Base-by-base conservation (phyloP, 805 yeast genomes). In the Candida glaebosa region DNA sequence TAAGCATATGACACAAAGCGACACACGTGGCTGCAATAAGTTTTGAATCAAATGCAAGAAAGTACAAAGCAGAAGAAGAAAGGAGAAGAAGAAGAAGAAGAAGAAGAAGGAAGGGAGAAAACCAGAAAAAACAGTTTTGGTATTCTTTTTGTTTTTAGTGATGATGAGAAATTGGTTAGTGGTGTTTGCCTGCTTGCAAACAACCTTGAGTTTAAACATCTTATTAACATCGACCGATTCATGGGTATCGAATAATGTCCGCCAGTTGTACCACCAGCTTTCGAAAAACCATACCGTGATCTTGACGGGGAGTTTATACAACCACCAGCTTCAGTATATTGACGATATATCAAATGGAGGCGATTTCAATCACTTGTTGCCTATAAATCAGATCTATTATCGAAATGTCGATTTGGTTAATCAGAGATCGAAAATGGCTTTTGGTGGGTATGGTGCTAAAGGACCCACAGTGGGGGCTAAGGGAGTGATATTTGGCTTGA, bases 241-340 rank as follows among this genome's bases (percentile, higher is more conserved):
- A 4, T 67, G 72, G 72, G 71, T 63, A 8, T 53, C 65, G 12
- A 65, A 60, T 40, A 63, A 65, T 45, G 46, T 56, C 14, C 48
- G 71, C 10, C 49, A 47, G 25, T 45, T 67, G 26, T 56, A 62
- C 42, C 46, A 57, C 14, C 54, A 57, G 15, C 51, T 68, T 31
- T 58, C 54, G 2, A 53, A 51, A 9, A 59, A 60, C 32, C 72
- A 67, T 42, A 52, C 49, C 3, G 71, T 65, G 24, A 44, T 51
- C 14, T 51, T 63, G 28, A 56, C 65, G 22, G 71, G 60, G 5
- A 65, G 70, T 0, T 54, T 62, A 31, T 52, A 61, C 43, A 46
- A 56, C 18, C 16, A 24, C 15, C 38, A 39, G n/a, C 7, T 12
- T 4, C 34, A 31, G 19, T 14, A 18, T 8, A 15, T 34, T 6